These are phyloP conservation scores for Talaromyces rugulosus DNA, from an alignment of 2,329 filamentous ascomycete species.

Conservation along the genomic window DNA sequence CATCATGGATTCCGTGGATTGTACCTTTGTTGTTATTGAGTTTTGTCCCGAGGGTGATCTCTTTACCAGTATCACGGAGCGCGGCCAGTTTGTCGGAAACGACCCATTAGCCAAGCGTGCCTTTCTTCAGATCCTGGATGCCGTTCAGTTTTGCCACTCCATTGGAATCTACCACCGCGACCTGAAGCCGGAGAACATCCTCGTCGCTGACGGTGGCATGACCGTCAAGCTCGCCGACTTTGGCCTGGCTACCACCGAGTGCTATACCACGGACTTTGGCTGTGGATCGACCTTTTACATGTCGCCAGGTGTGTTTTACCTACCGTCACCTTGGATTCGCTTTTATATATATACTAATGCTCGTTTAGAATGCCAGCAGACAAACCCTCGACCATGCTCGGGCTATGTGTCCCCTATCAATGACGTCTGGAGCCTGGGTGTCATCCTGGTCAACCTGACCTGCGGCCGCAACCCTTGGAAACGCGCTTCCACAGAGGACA, in stretches of 20 bases:
- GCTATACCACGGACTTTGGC: constrained; percentile 86
- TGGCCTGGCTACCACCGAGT: constrained; percentile 82
- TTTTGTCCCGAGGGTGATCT: constrained; percentile 96
- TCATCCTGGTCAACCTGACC: constrained; percentile 94
- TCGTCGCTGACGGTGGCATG: constrained; percentile 82
- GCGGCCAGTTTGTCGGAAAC: constrained; percentile 87
- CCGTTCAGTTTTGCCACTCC: constrained; percentile 90
- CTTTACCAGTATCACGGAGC: constrained; percentile 96
- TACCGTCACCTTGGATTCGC: neutral
- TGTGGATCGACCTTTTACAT: constrained; percentile 99
- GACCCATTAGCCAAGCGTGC: constrained; percentile 80
- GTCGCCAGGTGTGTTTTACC: constrained; percentile 77
- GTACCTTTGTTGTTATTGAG: constrained; percentile 93
- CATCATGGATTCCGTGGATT: constrained; percentile 87
- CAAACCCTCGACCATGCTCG: constrained; percentile 62
- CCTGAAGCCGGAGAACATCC: constrained; percentile 95
- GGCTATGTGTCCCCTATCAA: constrained; percentile 91
- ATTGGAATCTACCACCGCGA: constrained; percentile 95
- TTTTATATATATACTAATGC: neutral
- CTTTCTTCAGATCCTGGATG: constrained; percentile 94
- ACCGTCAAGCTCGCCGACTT: constrained; percentile 97
- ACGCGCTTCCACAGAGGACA: constrained; percentile 86
- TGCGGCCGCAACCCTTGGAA: constrained; percentile 99
- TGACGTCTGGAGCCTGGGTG: constrained; percentile 96
- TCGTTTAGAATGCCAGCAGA: constrained; percentile 77